Evolutionary conservation across 2,329 filamentous ascomycete species (phyloP).

Genomic region (Verticillium longisporum): DNA sequence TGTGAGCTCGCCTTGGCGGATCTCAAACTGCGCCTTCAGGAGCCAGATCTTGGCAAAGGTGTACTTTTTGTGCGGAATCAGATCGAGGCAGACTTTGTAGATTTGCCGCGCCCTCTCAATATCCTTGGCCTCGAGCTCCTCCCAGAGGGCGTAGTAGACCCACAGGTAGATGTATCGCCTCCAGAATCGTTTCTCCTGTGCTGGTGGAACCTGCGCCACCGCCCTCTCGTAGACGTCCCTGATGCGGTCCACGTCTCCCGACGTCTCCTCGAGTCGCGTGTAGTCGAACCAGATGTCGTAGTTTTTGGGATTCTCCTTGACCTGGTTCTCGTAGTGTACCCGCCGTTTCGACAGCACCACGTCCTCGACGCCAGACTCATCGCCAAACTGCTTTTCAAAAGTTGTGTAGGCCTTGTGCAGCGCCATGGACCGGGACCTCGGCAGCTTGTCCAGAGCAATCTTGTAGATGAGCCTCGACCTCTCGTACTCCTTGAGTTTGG

Average conservation of each 20-base stretch:
- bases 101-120: constrained; percentile 75
- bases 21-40: constrained; percentile 85
- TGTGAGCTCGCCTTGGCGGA: constrained; percentile 76
- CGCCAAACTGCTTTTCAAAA: constrained; percentile 97
- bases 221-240: constrained; percentile 93
- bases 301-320: constrained; percentile 91
- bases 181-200: constrained; percentile 96
- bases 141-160: constrained; percentile 95
- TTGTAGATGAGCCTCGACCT: constrained; percentile 93
- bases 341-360: constrained; percentile 91
- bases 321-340: constrained; percentile 87
- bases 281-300: constrained; percentile 98
- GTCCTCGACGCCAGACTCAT: constrained; percentile 87
- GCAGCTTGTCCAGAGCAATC: constrained; percentile 86
- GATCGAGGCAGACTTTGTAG: constrained; percentile 77
- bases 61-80: constrained; percentile 94
- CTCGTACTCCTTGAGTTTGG: constrained; percentile 92
- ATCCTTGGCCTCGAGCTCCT: constrained; percentile 82
- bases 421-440: constrained; percentile 74
- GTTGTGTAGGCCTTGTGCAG: constrained; percentile 94
- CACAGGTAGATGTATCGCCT: constrained; percentile 94
- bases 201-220: constrained; percentile 90
- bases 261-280: constrained; percentile 79
- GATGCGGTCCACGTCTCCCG: constrained; percentile 74
- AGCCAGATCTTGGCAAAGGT: constrained; percentile 98